phyloP scores from a whole-genome alignment of 768 basidiomycete species.

The Boletus rex-veris region DNA sequence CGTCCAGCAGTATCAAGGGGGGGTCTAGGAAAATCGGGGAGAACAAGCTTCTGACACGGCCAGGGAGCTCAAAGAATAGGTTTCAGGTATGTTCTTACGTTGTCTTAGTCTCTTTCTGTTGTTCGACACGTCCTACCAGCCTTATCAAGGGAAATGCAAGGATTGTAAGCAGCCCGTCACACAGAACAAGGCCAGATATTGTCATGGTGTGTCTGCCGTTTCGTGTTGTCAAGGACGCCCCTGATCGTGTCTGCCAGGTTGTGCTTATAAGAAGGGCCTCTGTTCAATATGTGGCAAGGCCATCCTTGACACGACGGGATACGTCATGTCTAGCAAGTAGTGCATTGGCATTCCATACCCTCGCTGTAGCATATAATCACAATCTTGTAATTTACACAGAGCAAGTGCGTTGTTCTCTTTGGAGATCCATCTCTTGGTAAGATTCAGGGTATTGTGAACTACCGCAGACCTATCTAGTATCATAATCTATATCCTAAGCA shows the following conservation, averaged over 20 bases:
- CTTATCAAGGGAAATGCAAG: conserved; percentile 83
- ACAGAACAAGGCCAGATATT: conserved; percentile 86
- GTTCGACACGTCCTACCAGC: conserved; percentile 39
- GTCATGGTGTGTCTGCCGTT: conserved; percentile 59
- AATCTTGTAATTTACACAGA: conserved; percentile 11
- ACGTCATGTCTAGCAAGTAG: conserved; percentile 82
- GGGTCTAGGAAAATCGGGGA: conserved; percentile 79
- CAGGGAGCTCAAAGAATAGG: conserved; percentile 70
- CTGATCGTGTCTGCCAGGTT: conserved; percentile 46
- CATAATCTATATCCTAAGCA: not conserved
- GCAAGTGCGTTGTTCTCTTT: not conserved
- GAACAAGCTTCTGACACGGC: conserved; percentile 74
- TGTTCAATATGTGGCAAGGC: conserved; percentile 87
- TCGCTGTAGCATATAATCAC: conserved; percentile 15
- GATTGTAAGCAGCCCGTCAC: conserved; percentile 82
- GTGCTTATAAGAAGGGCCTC: conserved; percentile 82
- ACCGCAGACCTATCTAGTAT: not conserved
- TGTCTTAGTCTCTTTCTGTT: not conserved
- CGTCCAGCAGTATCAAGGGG: conserved; percentile 71
- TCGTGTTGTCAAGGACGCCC: conserved; percentile 1
- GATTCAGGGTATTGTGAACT: not conserved
- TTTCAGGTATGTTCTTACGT: conserved; percentile 55
- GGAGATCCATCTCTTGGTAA: not conserved
- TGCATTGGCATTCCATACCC: conserved; percentile 18
- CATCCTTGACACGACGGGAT: conserved; percentile 79